Base-by-base conservation (phyloP, 805 yeast genomes). In the Suhomyces emberorum region DNA sequence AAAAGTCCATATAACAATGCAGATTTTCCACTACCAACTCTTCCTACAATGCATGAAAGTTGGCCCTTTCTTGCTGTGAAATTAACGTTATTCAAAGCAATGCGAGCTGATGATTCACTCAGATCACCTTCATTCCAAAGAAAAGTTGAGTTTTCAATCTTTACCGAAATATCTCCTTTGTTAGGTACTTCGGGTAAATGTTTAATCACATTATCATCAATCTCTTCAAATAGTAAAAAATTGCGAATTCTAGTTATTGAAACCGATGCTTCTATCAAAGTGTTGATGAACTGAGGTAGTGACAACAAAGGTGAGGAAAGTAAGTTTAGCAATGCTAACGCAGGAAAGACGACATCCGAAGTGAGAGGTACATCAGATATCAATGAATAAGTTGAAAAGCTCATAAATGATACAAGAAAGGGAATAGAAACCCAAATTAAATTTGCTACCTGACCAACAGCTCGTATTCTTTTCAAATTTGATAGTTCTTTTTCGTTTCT, bases 231-330 rank as follows among this genome's bases (percentile, higher is more conserved):
- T 4, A 41, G 28, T 29, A 82, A 60, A 47, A 79, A 81, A 6
- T 62, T 59, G 17, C 61, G 56, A 15, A 82, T 54, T 62, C 89
- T 70, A 3, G 56, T 69, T 41, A 82, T 46, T 0, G 88, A 74
- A 21, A 82, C 81, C 3, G 70, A 65, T 0, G 79, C 72, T 49
- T 81, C 87, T 37, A 80, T 70, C 38, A 79, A 49, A 3, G 77
- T 64, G 4, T 77, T 78, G 26, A 81, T 70, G 20, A 77, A 61
- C 1, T 69, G 59, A 0, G 89, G 89, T 32, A 82, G 69, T 8
- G 72, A 71, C 49, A 70, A 68, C 20, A 82, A 72, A 7, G 86
- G 85, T 28, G 67, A 75, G 4, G 80, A 70, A 28, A 82, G 53
- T 40, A 81, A 56, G 18, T 46, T 46, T 19, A 56, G 48, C 24